These are phyloP conservation scores for Calendula officinalis DNA, from an alignment of 129 eudicot species.

Conservation along the genomic window DNA sequence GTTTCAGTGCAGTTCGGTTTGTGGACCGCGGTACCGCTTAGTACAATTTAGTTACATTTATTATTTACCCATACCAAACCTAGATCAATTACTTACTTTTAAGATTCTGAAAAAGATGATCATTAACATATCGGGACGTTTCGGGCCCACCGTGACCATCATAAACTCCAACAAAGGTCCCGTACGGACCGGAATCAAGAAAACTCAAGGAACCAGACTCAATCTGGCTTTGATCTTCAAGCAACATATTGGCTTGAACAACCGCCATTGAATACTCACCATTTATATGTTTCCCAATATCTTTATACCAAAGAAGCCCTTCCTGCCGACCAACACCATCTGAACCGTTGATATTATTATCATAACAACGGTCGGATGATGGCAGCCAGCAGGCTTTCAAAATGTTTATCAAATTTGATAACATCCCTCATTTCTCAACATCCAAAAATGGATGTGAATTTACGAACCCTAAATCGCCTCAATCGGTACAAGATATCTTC, in stretches of 20 bases:
- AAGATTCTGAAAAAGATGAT: slow-evolving; percentile 65
- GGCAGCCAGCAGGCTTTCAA: slow-evolving; percentile 70
- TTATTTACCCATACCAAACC: background rate
- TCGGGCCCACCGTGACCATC: slow-evolving; percentile 94
- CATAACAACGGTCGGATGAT: slow-evolving; percentile 41
- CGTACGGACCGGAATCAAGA: slow-evolving; percentile 67
- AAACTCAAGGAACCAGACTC: slow-evolving; percentile 80
- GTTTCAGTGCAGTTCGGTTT: no score
- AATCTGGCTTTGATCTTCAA: slow-evolving; percentile 82
- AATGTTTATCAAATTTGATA: slow-evolving; percentile 55
- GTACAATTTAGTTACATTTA: background rate
- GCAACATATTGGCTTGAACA: slow-evolving; percentile 77
- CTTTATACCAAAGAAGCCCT: slow-evolving; percentile 72
- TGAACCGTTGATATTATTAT: slow-evolving; percentile 24
- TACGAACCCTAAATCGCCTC: slow-evolving; percentile 6
- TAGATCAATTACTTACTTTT: slow-evolving; percentile 44
- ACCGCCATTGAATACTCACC: slow-evolving; percentile 87
- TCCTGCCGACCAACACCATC: slow-evolving; percentile 62
- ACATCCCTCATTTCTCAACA: slow-evolving; percentile 84
- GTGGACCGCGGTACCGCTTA: no score
- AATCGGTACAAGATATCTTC: background rate
- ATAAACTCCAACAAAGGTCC: slow-evolving; percentile 78
- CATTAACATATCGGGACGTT: slow-evolving; percentile 69
- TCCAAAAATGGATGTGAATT: slow-evolving; percentile 49
- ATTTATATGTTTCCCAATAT: slow-evolving; percentile 52